Percentiles rank a stretch among this genome's conserved stretches.
Conservation (phyloP, 225 moss, liverwort and hornwort species). For the Neckera pumila region DNA sequence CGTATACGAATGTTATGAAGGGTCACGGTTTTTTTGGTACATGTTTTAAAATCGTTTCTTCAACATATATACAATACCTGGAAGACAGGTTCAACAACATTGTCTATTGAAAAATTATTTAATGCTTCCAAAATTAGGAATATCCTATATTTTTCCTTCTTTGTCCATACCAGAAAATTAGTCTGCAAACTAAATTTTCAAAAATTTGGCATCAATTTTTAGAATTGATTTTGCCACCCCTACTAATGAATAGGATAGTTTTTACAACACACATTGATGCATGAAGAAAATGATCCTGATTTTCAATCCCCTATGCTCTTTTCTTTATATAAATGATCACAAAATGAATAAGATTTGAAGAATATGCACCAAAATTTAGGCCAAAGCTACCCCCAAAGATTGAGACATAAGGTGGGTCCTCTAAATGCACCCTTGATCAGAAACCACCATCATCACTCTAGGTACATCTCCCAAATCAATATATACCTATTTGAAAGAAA, state of each 20-base stretch:
- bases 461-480: too few species aligned
- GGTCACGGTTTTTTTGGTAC: too few species aligned
- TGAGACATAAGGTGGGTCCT: background rate
- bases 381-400: background rate
- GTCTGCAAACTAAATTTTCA: background rate
- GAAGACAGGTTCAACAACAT: background rate
- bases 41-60: too few species aligned
- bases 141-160: background rate
- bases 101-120: background rate
- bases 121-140: fast-evolving
- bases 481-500: background rate
- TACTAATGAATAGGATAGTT: fast-evolving
- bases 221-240: background rate
- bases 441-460: too few species aligned
- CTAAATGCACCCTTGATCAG: fast-evolving
- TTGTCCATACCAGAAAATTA: too few species aligned
- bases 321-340: background rate
- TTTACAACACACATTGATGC: background rate
- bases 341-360: background rate
- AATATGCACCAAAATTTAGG: background rate
- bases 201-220: background rate
- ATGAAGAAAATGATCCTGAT: background rate
- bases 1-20: too few species aligned
- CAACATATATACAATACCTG: too few species aligned
- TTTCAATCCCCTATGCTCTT: background rate